Evolutionary conservation across 768 basidiomycete genomes (phyloP), one percentile per base, ranked within the genome.

Genomic region (Boletus rubroflammeus): DNA sequence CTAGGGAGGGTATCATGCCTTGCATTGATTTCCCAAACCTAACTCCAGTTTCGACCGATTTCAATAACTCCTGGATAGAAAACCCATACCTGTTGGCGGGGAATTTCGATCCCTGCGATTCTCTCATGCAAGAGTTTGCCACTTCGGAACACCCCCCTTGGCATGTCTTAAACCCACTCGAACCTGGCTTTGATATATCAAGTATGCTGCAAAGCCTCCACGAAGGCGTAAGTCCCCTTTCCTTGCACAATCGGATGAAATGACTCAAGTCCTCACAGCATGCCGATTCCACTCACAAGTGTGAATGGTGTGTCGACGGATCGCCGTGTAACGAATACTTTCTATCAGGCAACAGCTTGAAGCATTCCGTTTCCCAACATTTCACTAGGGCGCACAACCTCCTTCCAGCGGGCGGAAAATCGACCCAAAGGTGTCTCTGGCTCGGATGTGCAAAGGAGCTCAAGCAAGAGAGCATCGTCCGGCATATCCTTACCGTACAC

Each of bases 401-500:
- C 8, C 29, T 6, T 41, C 36, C 56, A 3, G 21, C 45, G 15
- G 29, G 25, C 9, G 59, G 59, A 10, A 62, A 55, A 36, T 28
- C 39, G n/a, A 23, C 28, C 0, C 55, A 35, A 23, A 40, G 0
- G 26, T 70, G 68, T 46, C 39, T 0, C 0, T 69, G 67, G 68
- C 0, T 26, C 0, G 52, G 57, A n/a, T 69, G 67, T 15, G 3
- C 2, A 8, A 70, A 57, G 43, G 7, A 35, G 19, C 60, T 69
- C 44, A 69, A 69, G 13, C 55, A 43, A 26, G 67, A 68, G 29
- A 68, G 68, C 13, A 51, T 70, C 6, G 52, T 44, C 5, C 44
- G 68, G 6, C 67, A 70, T 14, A 44, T 70, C 3, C 41, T 66
- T 0, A 51, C 59, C 0, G 64, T 70, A 0, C 67, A 68, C 28